Evolutionary conservation across 306 rosid species (phyloP).

Genomic region (Cicer cuneatum): DNA sequence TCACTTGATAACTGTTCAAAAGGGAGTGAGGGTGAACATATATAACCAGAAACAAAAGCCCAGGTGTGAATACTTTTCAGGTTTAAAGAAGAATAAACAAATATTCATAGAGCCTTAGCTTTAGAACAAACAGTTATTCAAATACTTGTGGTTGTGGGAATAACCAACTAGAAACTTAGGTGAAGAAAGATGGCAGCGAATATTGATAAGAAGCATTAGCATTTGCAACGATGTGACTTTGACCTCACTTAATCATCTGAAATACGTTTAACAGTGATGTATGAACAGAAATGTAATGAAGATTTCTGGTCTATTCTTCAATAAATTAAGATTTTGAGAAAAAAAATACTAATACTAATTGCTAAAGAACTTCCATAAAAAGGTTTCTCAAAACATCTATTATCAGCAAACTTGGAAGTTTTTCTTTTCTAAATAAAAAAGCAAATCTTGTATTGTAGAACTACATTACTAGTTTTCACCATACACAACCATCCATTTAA

Average conservation of each 20-base stretch:
- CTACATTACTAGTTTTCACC: neutral
- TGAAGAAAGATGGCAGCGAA: constrained; percentile 13
- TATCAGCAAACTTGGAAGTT: constrained; percentile 24
- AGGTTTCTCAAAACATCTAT: constrained; percentile 24
- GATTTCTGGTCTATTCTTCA: constrained; percentile 31
- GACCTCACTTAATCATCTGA: constrained; percentile 12
- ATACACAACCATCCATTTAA: constrained; percentile 31
- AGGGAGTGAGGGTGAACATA: constrained; percentile 35
- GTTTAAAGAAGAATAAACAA: constrained; percentile 10
- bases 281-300: constrained; percentile 17
- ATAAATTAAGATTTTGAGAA: constrained; percentile 30
- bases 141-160: neutral
- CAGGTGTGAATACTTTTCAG: constrained; percentile 17
- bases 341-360: neutral
- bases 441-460: neutral
- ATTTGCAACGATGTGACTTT: constrained; percentile 3
- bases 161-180: constrained; percentile 23
- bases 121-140: constrained; percentile 35
- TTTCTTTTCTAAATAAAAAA: constrained; percentile 10
- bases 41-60: constrained; percentile 36
- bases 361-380: neutral
- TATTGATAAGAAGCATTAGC: constrained; percentile 29
- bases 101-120: constrained; percentile 28
- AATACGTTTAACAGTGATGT: constrained; percentile 21
- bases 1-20: constrained; percentile 71